These are phyloP conservation scores for Pyrenophora teres DNA, from an alignment of 2,329 filamentous ascomycete species.

Conservation along the genomic window DNA sequence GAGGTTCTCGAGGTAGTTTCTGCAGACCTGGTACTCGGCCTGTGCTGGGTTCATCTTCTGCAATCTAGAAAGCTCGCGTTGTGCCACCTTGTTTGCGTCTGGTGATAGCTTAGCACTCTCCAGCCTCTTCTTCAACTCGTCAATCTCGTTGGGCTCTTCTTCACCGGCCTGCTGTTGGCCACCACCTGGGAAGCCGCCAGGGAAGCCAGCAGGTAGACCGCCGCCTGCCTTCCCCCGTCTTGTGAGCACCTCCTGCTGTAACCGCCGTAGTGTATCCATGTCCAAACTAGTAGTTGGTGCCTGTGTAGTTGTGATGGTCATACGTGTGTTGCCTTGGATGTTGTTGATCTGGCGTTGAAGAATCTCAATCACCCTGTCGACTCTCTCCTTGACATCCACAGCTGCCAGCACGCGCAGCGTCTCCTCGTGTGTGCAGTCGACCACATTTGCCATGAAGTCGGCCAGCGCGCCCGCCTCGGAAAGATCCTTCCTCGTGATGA, in stretches of 20 bases:
- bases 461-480: constrained; percentile 83
- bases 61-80: constrained; percentile 83
- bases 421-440: constrained; percentile 86
- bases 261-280: constrained; percentile 50
- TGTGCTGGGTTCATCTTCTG: constrained; percentile 96
- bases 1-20: constrained; percentile 92
- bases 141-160: constrained; percentile 85
- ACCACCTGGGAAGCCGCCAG: constrained; percentile 51
- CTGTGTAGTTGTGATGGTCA: constrained; percentile 75
- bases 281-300: constrained; percentile 51
- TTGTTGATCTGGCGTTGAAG: constrained; percentile 79
- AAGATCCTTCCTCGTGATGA: constrained; percentile 81
- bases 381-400: constrained; percentile 74
- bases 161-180: constrained; percentile 59
- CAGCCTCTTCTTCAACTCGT: constrained; percentile 87
- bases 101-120: constrained; percentile 78
- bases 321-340: constrained; percentile 85
- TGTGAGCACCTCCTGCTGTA: constrained; percentile 51
- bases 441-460: constrained; percentile 95
- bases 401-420: constrained; percentile 86
- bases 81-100: constrained; percentile 88
- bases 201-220: constrained; percentile 45
- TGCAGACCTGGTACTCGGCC: constrained; percentile 91
- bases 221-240: constrained; percentile 40
- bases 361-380: constrained; percentile 82